Conservation (phyloP, 306 rosid species). For the Cicer cuneatum region DNA sequence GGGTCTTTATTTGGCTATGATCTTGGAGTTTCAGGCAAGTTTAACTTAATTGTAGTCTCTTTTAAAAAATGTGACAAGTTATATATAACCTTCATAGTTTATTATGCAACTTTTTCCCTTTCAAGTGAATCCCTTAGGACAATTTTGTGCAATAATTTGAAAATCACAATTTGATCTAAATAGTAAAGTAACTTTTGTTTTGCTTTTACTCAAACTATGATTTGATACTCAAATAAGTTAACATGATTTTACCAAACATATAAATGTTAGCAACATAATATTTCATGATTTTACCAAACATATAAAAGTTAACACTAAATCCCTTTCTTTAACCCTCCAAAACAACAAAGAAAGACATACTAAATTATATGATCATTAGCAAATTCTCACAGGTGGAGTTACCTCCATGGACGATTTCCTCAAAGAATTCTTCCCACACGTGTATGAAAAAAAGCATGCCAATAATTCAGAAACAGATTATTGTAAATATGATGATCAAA, state of each 20-base stretch:
- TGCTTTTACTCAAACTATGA: no score
- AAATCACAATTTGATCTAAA: no score
- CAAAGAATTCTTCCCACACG: conserved; percentile 71
- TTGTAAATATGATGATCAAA: conserved; percentile 84
- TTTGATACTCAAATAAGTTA: no score
- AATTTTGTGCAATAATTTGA: no score
- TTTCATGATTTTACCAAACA: no score
- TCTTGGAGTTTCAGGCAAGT: conserved; percentile 90
- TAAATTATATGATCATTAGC: no score
- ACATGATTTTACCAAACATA: no score
- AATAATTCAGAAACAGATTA: conserved; percentile 81
- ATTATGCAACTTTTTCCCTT: neutral
- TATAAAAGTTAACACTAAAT: no score
- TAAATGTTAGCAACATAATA: no score
- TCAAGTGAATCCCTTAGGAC: neutral
- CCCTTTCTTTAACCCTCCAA: no score
- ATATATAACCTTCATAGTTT: neutral
- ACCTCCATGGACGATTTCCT: conserved; percentile 98
- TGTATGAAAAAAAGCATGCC: conserved; percentile 66
- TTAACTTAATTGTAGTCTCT: neutral
- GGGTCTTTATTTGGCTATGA: conserved; percentile 89
- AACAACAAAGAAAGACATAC: no score
- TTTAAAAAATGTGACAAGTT: neutral
- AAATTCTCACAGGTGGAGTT: conserved; percentile 87
- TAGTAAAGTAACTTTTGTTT: no score